Evolutionary conservation across 306 rosid genomes (phyloP), one percentile per base, ranked within the genome.

Genomic region (Cucumis melo): DNA sequence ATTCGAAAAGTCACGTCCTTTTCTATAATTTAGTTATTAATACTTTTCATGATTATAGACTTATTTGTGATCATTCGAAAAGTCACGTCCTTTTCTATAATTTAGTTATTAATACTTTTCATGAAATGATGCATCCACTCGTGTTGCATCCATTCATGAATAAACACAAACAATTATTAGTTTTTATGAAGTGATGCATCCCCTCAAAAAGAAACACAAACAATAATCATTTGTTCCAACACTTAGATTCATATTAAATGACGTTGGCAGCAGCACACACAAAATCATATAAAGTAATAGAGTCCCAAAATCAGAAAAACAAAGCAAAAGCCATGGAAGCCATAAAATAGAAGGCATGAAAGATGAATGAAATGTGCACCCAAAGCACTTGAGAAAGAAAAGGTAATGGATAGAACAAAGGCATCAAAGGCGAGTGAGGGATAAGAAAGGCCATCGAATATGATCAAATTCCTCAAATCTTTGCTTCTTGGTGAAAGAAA

Each of bases 301-400:
- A 66, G 5, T 21, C 83, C 80, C 83, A 76, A 83, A 0, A 46
- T 54, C 11, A 86, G 60, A 59, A 83, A 3, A 13, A 62, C 7
- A 81, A 27, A 76, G 89, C 87, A 32, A 80, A 79, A 39, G 82
- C 76, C 77, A 81, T 42, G 56, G 79, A 77, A 36, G 72, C 83
- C 71, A 86, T 34, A 10, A 87, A 79, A 64, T 56, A 71, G 15
- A 68, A 76, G 1, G 76, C 81, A 56, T 70, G 80, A 5, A 79
- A 41, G 61, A 53, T 79, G 24, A 0, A 67, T 32, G 16, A 76
- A 32, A n/a, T 81, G 12, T 0, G 89, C 81, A 62, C 68, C 79
- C 54, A 80, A 78, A 10, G 89, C 65, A 46, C 74, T 81, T 0
- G 83, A 81, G 59, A 86, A 86, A 1, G 87, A 81, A 1, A 79